Evolutionary conservation across 2,329 filamentous ascomycete genomes (phyloP).

Genomic region (Diaporthe eres): DNA sequence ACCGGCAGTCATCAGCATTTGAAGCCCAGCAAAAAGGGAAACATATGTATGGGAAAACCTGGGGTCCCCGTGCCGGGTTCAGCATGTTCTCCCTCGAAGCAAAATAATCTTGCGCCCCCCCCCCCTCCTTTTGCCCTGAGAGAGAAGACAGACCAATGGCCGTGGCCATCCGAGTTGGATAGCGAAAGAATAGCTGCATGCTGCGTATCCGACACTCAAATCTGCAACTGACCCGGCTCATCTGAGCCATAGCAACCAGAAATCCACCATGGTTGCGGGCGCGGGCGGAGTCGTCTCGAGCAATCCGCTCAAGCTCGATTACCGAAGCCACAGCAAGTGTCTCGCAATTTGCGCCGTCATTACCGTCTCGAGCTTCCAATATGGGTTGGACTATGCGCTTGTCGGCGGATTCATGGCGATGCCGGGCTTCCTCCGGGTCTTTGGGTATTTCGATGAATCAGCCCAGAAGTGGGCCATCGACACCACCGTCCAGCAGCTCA

Average conservation of each 20-base stretch:
- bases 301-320: slow-evolving; percentile 41
- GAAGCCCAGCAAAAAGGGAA: not conserved
- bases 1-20: not conserved
- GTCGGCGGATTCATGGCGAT: slow-evolving; percentile 54
- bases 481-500: slow-evolving; percentile 53
- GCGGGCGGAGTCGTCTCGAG: slow-evolving; percentile 45
- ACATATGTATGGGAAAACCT: not conserved
- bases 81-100: not conserved
- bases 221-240: too few relatives aligned
- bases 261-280: slow-evolving; percentile 41
- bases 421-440: slow-evolving; percentile 53
- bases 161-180: not conserved
- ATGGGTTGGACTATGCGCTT: slow-evolving; percentile 52
- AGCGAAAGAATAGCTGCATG: not conserved
- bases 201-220: not conserved
- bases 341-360: slow-evolving; percentile 36
- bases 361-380: slow-evolving; percentile 52
- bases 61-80: not conserved
- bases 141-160: not conserved
- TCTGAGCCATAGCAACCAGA: not conserved
- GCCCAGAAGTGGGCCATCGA: slow-evolving; percentile 50
- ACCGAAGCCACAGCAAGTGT: slow-evolving; percentile 39
- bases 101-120: too few relatives aligned
- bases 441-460: slow-evolving; percentile 50
- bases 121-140: not conserved